These are phyloP conservation scores for Lolium multiflorum DNA, from an alignment of 176 grass and related monocot genomes.

Conservation along the genomic window DNA sequence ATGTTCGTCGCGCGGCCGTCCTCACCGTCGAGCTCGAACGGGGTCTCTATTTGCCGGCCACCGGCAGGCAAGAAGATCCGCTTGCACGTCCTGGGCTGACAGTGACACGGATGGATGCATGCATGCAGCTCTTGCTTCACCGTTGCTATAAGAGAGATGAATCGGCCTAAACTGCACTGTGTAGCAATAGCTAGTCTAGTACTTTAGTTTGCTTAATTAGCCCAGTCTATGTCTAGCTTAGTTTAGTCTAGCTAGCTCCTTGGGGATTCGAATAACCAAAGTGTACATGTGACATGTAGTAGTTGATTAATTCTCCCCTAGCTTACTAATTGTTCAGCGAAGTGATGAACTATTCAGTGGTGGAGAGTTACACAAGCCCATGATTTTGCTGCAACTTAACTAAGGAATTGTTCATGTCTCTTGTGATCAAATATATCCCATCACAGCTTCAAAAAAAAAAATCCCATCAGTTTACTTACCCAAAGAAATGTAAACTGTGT, in stretches of 20 bases:
- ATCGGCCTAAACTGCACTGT: conserved; percentile 1
- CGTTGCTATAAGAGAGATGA: conserved; percentile 36
- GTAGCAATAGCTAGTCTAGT: conserved; percentile 4
- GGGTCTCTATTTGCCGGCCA: background rate
- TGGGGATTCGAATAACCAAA: conserved; percentile 38
- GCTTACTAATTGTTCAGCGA: conserved; percentile 17
- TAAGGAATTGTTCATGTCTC: background rate
- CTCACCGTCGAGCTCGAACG: background rate
- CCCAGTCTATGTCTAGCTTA: conserved; percentile 1
- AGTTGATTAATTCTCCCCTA: conserved; percentile 13
- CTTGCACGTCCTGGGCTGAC: conserved; percentile 38
- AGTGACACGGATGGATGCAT: background rate
- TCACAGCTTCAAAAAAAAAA: no score
- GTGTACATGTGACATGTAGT: conserved; percentile 49
- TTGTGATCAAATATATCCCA: background rate
- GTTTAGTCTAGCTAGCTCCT: conserved; percentile 11
- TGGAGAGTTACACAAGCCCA: background rate
- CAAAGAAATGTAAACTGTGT: background rate
- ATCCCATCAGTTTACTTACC: background rate
- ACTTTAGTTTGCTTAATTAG: background rate
- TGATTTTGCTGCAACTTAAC: background rate
- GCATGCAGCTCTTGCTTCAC: background rate
- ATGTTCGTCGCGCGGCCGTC: conserved; percentile 36
- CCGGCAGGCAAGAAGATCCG: conserved; percentile 48
- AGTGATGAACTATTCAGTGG: background rate